phyloP scores from a whole-genome alignment of 768 basidiomycete genomes.

The Pleurotus sapidus region DNA sequence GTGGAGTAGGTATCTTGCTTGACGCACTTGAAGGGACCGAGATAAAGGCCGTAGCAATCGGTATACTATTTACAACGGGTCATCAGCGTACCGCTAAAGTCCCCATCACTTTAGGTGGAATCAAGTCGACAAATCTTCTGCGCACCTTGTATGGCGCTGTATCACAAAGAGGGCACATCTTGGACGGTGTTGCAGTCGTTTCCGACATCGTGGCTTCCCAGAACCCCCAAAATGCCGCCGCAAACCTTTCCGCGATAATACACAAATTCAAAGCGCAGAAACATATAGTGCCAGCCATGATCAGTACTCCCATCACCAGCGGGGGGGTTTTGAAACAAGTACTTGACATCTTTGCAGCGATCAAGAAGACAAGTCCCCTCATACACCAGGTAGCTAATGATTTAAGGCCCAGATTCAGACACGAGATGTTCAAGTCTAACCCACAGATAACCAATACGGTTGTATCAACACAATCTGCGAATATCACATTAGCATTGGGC shows the following conservation, averaged over 20 bases:
- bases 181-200: conserved; percentile 87
- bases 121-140: conserved; percentile 75
- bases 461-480: conserved; percentile 86
- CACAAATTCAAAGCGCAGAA: conserved; percentile 34
- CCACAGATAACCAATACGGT: conserved; percentile 85
- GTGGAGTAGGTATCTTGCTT: conserved; percentile 69
- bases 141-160: conserved; percentile 73
- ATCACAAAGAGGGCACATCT: conserved; percentile 48
- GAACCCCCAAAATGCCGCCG: conserved; percentile 52
- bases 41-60: conserved; percentile 81
- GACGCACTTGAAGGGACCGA: conserved; percentile 58
- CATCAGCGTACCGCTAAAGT: background rate
- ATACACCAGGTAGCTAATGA: conserved; percentile 65
- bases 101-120: conserved; percentile 60
- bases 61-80: conserved; percentile 35
- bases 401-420: background rate
- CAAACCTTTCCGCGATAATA: conserved; percentile 39
- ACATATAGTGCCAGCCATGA: conserved; percentile 16
- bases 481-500: conserved; percentile 82
- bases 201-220: conserved; percentile 77
- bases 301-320: conserved; percentile 15
- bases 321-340: conserved; percentile 41
- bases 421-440: background rate
- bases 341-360: conserved; percentile 43
- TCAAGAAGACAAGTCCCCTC: conserved; percentile 59